Percentiles rank a stretch among this genome's conserved stretches.
These are phyloP conservation scores for Ophiostoma perfectum DNA, from an alignment of 2,329 filamentous ascomycete species.

Conservation along the genomic window DNA sequence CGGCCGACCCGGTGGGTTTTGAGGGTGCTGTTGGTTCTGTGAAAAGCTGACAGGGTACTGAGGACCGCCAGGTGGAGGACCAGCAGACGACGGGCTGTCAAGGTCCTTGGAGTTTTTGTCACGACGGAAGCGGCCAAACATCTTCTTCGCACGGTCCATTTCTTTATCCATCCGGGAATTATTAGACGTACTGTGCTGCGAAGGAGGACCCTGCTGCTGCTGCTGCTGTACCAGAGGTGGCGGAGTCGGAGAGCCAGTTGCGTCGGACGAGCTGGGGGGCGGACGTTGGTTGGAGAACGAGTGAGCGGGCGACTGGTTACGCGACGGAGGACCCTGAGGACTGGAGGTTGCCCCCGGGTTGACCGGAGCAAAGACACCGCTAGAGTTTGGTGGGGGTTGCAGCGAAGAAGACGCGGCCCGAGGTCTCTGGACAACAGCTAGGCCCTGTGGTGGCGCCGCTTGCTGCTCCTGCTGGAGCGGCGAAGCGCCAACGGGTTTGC, in stretches of 20 bases:
- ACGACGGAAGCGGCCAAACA: conserved; percentile 24
- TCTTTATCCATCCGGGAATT: conserved; percentile 25
- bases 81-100: conserved; percentile 20
- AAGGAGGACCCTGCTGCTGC: conserved; percentile 15
- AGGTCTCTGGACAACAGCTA: too few species aligned
- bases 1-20: background rate
- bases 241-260: conserved; percentile 16
- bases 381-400: too few species aligned
- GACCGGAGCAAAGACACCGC: too few species aligned
- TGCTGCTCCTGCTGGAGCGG: conserved; percentile 14
- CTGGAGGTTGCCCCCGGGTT: conserved; percentile 3
- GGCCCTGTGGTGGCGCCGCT: too few species aligned
- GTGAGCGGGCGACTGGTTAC: background rate
- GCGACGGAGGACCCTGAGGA: conserved; percentile 15
- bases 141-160: conserved; percentile 28
- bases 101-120: conserved; percentile 21
- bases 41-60: conserved; percentile 23
- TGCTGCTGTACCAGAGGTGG: conserved; percentile 18
- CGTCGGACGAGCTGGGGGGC: background rate
- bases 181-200: conserved; percentile 3
- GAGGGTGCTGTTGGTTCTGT: background rate
- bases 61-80: conserved; percentile 30
- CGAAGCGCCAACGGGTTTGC: conserved; percentile 20
- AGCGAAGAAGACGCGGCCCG: too few species aligned
- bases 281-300: background rate